Base-by-base conservation (phyloP, 257 asterid genomes). In the Nicotiana otophora region DNA sequence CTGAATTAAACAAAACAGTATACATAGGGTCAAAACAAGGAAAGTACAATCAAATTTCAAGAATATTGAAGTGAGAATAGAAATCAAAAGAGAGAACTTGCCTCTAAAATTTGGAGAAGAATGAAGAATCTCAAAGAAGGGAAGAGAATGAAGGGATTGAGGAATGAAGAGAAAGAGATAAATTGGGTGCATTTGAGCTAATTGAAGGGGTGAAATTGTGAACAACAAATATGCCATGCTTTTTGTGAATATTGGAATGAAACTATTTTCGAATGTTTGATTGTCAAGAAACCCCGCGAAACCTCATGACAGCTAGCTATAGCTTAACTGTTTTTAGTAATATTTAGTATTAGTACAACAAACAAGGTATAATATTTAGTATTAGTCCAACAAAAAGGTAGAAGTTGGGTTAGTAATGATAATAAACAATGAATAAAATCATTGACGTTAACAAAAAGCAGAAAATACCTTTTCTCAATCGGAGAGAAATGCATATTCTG, bases 201-300 rank as follows among this genome's bases (percentile, higher is more conserved):
- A 65, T 6, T 80, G 57, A 61, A 69, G 66, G 77, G 11, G 66
- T 30, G 14, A 81, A 48, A 36, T 72, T 19, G 36, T 30, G 54
- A 58, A 8, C 19, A 39, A 14, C 23, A 60, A 78, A 20, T 54
- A 55, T 42, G 51, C 51, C 51, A 42, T 42, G 10, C 28, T 39
- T 31, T 69, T 11, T 57, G 46, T 57, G 61, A 74, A 1, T 58
- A 26, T 28, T 23, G 76, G 70, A 64, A 65, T 81, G 30, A 64
- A 65, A 78, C 7, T 17, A 55, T 17, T 63, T 61, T 79, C 39
- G 55, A 80, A 80, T 80, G 76, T 64, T 80, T 80, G 70, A 67
- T 0, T 28, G 63, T 46, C 77, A 80, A 80, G 83, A 48, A 80
- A 80, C 62, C 82, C 60, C 82, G 70, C 20, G 74, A 79, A 79